A percentile compares a stretch with the other conserved stretches of the same genome.
These are phyloP conservation scores for Cardamine chenopodiifolia DNA, from an alignment of 345 rosid species.

Conservation along the genomic window DNA sequence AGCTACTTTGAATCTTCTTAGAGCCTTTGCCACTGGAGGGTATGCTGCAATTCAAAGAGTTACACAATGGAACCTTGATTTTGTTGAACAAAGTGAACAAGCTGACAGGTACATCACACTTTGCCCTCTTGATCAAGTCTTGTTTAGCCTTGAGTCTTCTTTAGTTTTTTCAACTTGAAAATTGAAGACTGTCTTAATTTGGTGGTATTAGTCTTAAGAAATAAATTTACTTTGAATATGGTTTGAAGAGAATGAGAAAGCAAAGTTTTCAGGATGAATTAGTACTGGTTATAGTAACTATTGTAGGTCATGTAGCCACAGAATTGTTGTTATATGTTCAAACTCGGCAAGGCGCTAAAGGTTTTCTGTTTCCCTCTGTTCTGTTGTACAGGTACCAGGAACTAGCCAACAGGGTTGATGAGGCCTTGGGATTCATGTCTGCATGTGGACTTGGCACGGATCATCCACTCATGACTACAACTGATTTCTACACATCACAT, in stretches of 20 bases:
- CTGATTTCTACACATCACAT: constrained; percentile 72
- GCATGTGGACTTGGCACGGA: constrained; percentile 61
- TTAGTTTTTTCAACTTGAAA: background rate
- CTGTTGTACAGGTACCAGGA: constrained; percentile 52
- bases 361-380: constrained; percentile 6
- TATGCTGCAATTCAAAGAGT: constrained; percentile 71
- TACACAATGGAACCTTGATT: constrained; percentile 70
- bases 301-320: background rate
- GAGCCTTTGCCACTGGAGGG: constrained; percentile 70
- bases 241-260: background rate
- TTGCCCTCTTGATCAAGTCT: background rate
- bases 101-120: constrained; percentile 53
- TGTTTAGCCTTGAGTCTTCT: background rate
- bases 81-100: constrained; percentile 60
- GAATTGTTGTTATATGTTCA: background rate
- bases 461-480: constrained; percentile 63
- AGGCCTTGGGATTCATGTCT: constrained; percentile 72
- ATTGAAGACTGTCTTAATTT: background rate
- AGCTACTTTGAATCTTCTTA: constrained; percentile 65
- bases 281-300: background rate
- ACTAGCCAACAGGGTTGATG: constrained; percentile 58
- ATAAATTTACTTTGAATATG: background rate
- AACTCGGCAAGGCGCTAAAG: constrained; percentile 14
- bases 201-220: background rate
- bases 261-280: constrained; percentile 5